phyloP scores from a whole-genome alignment of 371 early-diverging fungal genomes.

The Caulochytrium protostelioides region DNA sequence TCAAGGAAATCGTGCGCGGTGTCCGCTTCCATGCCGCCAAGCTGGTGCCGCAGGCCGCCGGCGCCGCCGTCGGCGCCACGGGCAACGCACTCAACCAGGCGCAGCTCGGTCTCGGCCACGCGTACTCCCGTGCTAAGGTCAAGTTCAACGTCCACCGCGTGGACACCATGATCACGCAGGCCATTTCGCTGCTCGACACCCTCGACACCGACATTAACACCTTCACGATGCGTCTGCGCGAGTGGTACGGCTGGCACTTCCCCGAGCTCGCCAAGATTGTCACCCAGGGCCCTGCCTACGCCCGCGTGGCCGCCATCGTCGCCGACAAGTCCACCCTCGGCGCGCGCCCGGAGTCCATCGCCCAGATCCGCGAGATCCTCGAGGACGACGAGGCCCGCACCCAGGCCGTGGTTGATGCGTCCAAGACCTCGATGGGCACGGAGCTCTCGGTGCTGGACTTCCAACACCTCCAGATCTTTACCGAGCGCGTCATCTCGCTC shows the following conservation, averaged over 20 bases:
- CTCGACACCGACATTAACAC: constrained; percentile 88
- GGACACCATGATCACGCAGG: constrained; percentile 87
- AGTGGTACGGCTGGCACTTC: constrained; percentile 99
- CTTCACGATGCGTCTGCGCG: constrained; percentile 73
- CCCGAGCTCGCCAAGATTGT: constrained; percentile 92
- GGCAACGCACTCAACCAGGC: constrained; percentile 76
- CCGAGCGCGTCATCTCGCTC: constrained; percentile 74
- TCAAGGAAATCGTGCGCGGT: constrained; percentile 77
- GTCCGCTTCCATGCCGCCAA: constrained; percentile 75
- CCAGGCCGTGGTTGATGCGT: constrained; percentile 72
- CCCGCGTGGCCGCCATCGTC: constrained; percentile 64
- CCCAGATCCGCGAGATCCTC: no score
- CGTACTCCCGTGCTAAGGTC: constrained; percentile 92
- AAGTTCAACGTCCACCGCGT: constrained; percentile 87
- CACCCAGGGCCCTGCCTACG: constrained; percentile 73
- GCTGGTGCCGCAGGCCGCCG: constrained; percentile 66
- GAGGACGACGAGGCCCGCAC: constrained; percentile 41
- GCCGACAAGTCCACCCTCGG: constrained; percentile 69
- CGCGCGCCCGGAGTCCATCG: no score
- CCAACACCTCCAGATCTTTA: constrained; percentile 81
- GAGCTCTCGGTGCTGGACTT: constrained; percentile 77
- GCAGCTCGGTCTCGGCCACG: constrained; percentile 91
- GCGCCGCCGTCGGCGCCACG: constrained; percentile 76
- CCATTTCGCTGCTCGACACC: constrained; percentile 72
- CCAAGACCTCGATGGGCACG: constrained; percentile 83